Evolutionary conservation across 164 flowering plant genomes (phyloP), one percentile per base, ranked within the genome.

Genomic region (Tetrastigma voinierianum): DNA sequence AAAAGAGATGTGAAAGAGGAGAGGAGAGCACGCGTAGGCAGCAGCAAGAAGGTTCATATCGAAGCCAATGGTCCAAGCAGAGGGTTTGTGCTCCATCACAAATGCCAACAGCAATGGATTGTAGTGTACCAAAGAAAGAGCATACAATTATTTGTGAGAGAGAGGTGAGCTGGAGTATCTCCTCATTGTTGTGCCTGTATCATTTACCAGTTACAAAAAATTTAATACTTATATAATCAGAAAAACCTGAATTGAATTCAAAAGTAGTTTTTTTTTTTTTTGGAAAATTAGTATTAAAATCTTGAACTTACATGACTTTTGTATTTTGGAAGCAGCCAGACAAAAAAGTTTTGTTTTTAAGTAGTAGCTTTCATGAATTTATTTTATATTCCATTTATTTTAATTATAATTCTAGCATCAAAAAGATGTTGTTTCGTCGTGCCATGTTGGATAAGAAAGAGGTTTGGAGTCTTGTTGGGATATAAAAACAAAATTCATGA

Each of bases 11-110:
- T n/a, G n/a, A n/a, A n/a, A n/a, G 67, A 64, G 47, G 54, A 63
- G 51, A 64, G 71, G 58, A 63, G 68, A 46, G 69, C 71, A 65
- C 81, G 97, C 97, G 78, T 93, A 93, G 65, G 96, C 97, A 55
- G 97, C 96, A 56, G 98, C 96, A 44, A 93, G 90, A 23, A 93
- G 94, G 70, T 91, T 90, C 93, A 89, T 88, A 80, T 91, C 97
- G 83, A 82, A 90, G 45, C 97, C 96, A 73, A 93, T 91, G 23
- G 71, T 32, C 97, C 98, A 93, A 17, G 59, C 91, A 57, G 86
- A 76, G 23, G 80, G 61, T 13, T 57, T 76, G 67, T 83, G 96
- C 67, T 93, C 97, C 92, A 87, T 83, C 5, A 83, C 89, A 57
- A 93, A 84, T 47, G 97, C 90, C n/a, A 63, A 91, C 93, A 4